These are phyloP conservation scores for Didymella lethalis DNA, from an alignment of 2,329 filamentous ascomycete genomes.

Conservation along the genomic window DNA sequence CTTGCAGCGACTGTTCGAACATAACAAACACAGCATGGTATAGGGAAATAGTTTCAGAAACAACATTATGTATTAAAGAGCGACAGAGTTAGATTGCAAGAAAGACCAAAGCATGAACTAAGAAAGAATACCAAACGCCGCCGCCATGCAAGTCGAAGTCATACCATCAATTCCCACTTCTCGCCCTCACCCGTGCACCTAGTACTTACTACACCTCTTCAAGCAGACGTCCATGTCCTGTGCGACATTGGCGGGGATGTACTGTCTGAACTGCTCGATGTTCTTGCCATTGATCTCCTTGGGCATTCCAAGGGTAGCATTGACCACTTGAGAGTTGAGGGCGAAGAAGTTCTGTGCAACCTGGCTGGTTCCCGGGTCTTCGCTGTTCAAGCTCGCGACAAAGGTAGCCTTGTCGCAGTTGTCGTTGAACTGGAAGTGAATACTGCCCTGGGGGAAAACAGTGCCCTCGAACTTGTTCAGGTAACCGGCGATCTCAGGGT, in stretches of 20 bases:
- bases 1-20: too few relatives aligned
- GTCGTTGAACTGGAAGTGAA: constrained; percentile 61
- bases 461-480: constrained; percentile 55
- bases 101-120: not conserved
- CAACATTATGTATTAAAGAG: constrained; percentile 2
- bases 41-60: not conserved
- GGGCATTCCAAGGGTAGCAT: constrained; percentile 51
- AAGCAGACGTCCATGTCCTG: constrained; percentile 63
- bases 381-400: constrained; percentile 54
- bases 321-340: constrained; percentile 47
- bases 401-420: constrained; percentile 55
- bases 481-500: constrained; percentile 51
- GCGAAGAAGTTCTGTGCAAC: constrained; percentile 57
- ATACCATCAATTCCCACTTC: too few relatives aligned
- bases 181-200: not conserved
- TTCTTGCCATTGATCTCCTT: constrained; percentile 45
- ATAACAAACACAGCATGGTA: too few relatives aligned
- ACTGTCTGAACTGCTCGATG: constrained; percentile 47
- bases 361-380: constrained; percentile 54
- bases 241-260: constrained; percentile 59
- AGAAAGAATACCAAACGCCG: constrained; percentile 4
- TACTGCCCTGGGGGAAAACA: constrained; percentile 57
- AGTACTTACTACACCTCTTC: constrained; percentile 52
- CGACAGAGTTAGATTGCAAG: not conserved
- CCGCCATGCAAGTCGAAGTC: constrained; percentile 1